phyloP scores from a whole-genome alignment of 202 grass and related monocot species.

The Panicum virgatum region DNA sequence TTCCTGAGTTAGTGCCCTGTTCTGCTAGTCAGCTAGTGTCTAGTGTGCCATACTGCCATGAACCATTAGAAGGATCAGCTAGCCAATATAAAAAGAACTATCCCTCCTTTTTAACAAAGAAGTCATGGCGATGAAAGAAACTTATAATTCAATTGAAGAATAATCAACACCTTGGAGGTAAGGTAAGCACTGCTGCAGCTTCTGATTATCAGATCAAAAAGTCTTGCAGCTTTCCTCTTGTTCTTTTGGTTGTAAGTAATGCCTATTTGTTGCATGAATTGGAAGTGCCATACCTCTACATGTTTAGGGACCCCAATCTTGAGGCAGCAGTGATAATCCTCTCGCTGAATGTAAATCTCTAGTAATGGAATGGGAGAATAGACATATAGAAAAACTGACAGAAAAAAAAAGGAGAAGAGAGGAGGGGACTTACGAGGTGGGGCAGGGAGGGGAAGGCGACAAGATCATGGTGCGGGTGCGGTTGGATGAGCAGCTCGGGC shows the following conservation, averaged over 20 bases:
- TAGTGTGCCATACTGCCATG: no score
- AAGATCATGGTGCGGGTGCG: constrained; percentile 57
- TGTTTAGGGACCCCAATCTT: not conserved
- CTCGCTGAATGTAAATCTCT: not conserved
- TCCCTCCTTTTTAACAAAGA: not conserved
- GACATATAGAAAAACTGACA: not conserved
- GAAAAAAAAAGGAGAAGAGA: no score
- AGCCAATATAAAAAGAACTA: not conserved
- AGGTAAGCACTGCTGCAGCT: not conserved
- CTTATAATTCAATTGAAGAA: not conserved
- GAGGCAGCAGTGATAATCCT: not conserved
- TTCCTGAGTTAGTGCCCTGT: not conserved
- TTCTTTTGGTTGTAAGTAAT: not conserved
- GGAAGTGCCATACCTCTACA: not conserved
- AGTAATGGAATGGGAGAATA: not conserved
- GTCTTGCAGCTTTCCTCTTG: not conserved
- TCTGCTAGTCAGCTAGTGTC: no score
- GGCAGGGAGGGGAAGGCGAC: constrained; percentile 56
- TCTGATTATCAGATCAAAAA: not conserved
- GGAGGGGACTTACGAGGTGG: constrained; percentile 16
- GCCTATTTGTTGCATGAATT: not conserved
- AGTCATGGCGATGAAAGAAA: not conserved
- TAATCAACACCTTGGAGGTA: not conserved
- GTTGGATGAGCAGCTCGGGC: constrained; percentile 45
- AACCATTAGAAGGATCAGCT: not conserved